These are phyloP conservation scores for Tylopilus orsonianus DNA, from an alignment of 1,284 basidiomycete genomes.

Conservation along the genomic window DNA sequence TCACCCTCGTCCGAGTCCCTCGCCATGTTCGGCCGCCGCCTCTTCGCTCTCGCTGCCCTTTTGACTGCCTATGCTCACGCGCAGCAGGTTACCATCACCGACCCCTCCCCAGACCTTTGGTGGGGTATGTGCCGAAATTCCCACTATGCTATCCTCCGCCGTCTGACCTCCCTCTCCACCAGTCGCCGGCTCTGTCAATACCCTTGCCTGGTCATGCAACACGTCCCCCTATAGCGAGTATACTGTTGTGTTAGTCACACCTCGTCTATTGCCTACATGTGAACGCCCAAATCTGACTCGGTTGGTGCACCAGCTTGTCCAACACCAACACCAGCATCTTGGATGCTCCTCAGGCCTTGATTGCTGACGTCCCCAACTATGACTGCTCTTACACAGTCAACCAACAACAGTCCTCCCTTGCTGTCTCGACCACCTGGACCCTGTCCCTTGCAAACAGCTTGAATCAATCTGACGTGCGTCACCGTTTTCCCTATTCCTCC, in stretches of 20 bases:
- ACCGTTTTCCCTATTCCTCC: constrained; percentile 8
- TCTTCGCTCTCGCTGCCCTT: constrained; percentile 38
- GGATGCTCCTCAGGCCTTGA: constrained; percentile 38
- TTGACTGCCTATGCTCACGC: constrained; percentile 36
- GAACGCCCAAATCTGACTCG: constrained; percentile 9
- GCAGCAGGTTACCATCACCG: constrained; percentile 32
- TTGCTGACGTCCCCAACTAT: constrained; percentile 53
- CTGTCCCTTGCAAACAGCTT: constrained; percentile 56
- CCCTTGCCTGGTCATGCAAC: constrained; percentile 42
- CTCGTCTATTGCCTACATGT: background rate
- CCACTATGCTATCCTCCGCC: no score
- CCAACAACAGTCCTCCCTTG: constrained; percentile 43
- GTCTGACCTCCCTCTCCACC: constrained; percentile 1
- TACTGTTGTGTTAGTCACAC: constrained; percentile 42
- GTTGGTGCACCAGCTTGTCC: constrained; percentile 33
- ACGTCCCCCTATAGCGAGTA: constrained; percentile 36
- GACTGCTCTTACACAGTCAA: constrained; percentile 61
- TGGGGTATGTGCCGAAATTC: constrained; percentile 42
- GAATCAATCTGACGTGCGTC: constrained; percentile 55
- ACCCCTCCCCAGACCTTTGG: constrained; percentile 42
- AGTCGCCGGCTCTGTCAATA: constrained; percentile 40
- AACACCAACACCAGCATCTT: constrained; percentile 41
- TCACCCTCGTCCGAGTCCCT: constrained; percentile 5
- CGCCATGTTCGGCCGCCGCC: constrained; percentile 40
- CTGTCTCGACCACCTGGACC: constrained; percentile 51